phyloP scores from a whole-genome alignment of 163 green algal species.

The Botryococcus braunii region DNA sequence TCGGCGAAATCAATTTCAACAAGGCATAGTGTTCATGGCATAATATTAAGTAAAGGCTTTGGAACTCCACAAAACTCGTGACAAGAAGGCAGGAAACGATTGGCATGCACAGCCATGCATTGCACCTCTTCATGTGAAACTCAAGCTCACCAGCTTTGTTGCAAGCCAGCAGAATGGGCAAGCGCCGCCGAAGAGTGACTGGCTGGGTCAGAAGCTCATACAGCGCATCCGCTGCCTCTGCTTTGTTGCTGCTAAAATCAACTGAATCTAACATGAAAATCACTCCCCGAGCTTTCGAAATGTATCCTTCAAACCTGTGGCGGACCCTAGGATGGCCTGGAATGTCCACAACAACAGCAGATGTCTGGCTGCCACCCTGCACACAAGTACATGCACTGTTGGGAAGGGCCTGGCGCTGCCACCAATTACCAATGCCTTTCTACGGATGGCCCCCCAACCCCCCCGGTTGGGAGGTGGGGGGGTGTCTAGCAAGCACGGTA shows the following conservation, averaged over 20 bases:
- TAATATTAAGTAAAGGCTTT: too few relatives aligned
- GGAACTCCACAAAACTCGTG: too few relatives aligned
- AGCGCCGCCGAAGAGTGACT: slow-evolving; percentile 24
- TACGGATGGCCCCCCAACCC: background rate
- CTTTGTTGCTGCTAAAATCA: slow-evolving; percentile 52
- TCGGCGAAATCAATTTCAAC: too few relatives aligned
- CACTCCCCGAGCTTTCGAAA: slow-evolving; percentile 24
- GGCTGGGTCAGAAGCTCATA: slow-evolving; percentile 32
- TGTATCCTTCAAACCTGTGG: slow-evolving; percentile 21
- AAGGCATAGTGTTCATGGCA: too few relatives aligned
- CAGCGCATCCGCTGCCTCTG: slow-evolving; percentile 40
- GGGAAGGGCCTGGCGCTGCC: background rate
- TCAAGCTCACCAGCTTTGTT: too few relatives aligned
- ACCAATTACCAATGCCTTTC: too few relatives aligned
- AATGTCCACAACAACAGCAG: slow-evolving; percentile 52
- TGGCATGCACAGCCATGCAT: too few relatives aligned
- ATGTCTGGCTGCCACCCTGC: slow-evolving; percentile 8
- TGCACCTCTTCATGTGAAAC: too few relatives aligned
- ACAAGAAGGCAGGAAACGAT: too few relatives aligned
- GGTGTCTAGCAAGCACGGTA: background rate
- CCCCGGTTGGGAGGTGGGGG: background rate
- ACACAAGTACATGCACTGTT: background rate
- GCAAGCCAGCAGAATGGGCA: slow-evolving; percentile 68
- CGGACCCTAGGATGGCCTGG: slow-evolving; percentile 55
- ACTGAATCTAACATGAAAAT: slow-evolving; percentile 62